Conservation (phyloP, 2,329 filamentous ascomycete species). For the Aspergillus novoparasiticus region DNA sequence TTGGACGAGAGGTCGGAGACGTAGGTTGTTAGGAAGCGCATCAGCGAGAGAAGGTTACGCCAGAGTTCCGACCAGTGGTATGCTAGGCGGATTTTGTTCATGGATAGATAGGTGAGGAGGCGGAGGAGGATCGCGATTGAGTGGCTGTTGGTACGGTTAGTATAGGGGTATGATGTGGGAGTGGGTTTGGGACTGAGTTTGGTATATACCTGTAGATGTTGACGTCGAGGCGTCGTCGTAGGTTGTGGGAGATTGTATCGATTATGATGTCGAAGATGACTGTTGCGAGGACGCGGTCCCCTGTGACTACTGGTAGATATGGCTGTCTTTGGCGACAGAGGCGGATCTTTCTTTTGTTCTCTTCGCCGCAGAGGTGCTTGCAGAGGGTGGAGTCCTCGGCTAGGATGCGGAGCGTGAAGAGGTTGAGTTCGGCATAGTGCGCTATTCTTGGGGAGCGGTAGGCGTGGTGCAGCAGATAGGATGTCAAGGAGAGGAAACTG, state of each 20-base stretch:
- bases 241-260: conserved; percentile 91
- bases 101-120: conserved; percentile 79
- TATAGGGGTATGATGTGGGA: conserved; percentile 1
- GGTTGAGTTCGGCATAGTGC: conserved; percentile 80
- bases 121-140: conserved; percentile 80
- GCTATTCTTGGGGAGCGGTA: conserved; percentile 78
- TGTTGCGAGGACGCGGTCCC: conserved; percentile 72
- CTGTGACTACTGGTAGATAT: conserved; percentile 73
- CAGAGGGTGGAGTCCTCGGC: conserved; percentile 82
- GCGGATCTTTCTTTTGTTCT: conserved; percentile 72
- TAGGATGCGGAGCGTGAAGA: conserved; percentile 82
- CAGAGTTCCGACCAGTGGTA: conserved; percentile 98
- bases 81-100: conserved; percentile 74
- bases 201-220: conserved; percentile 70
- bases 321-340: conserved; percentile 89
- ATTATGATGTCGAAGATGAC: conserved; percentile 83
- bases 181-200: not conserved
- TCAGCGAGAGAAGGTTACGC: conserved; percentile 81
- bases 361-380: conserved; percentile 81
- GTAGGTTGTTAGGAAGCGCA: conserved; percentile 90
- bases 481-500: conserved; percentile 82
- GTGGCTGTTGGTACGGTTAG: conserved; percentile 47
- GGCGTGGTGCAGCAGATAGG: conserved; percentile 91
- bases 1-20: conserved; percentile 72
- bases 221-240: conserved; percentile 81